These are phyloP conservation scores for Sedum album DNA, from an alignment of 164 flowering plant species.

Conservation along the genomic window DNA sequence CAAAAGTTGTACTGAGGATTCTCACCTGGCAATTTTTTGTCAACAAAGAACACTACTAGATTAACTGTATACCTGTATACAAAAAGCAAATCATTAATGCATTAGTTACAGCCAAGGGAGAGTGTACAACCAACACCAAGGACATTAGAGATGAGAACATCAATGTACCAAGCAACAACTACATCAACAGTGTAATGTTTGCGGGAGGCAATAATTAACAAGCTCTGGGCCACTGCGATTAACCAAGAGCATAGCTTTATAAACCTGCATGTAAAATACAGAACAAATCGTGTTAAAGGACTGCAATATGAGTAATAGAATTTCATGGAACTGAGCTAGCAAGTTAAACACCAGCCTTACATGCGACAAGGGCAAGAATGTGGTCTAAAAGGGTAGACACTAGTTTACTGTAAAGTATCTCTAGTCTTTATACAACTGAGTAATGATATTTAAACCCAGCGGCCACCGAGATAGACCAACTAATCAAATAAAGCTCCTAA, in stretches of 20 bases:
- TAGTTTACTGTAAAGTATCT: too few species aligned
- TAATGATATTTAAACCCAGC: background rate
- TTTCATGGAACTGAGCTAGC: background rate
- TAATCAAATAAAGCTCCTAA: background rate
- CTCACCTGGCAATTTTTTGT: slow-evolving; percentile 11
- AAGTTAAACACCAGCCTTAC: background rate
- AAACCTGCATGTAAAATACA: slow-evolving; percentile 31
- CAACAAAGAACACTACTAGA: slow-evolving; percentile 8
- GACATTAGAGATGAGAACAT: background rate
- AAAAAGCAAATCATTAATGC: background rate
- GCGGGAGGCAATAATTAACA: slow-evolving; percentile 81
- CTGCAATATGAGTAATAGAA: background rate
- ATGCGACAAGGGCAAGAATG: background rate
- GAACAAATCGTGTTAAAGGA: background rate
- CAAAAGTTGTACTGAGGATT: background rate
- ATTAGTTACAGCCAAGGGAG: background rate
- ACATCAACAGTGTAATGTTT: slow-evolving; percentile 49
- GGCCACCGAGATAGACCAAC: background rate
- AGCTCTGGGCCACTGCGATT: slow-evolving; percentile 57
- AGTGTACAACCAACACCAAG: background rate
- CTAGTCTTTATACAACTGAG: too few species aligned
- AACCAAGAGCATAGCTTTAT: slow-evolving; percentile 78
- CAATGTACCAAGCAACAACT: slow-evolving; percentile 9
- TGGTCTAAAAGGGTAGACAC: too few species aligned
- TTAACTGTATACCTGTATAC: slow-evolving; percentile 8